Percentiles rank a stretch among this genome's conserved stretches.
These are phyloP conservation scores for Paramyrothecium sp. DNA, from an alignment of 2,329 filamentous ascomycete species.

Conservation along the genomic window DNA sequence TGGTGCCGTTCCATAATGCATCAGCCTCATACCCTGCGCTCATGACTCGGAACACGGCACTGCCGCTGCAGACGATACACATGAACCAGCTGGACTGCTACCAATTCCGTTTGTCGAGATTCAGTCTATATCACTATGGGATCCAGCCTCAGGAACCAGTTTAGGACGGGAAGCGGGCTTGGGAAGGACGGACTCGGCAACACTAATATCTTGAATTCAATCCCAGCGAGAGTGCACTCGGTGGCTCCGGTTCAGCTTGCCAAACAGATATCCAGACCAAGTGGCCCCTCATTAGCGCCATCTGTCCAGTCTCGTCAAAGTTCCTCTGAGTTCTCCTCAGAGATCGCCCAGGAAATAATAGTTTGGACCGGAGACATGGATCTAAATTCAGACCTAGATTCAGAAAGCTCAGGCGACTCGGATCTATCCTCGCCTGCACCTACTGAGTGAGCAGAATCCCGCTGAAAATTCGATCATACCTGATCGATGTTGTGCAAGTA, in stretches of 20 bases:
- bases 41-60: constrained; percentile 19
- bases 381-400: constrained; percentile 21
- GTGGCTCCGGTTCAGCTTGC: constrained; percentile 19
- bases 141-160: constrained; percentile 17
- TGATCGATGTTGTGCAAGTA: not conserved
- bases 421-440: constrained; percentile 18
- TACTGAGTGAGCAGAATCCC: constrained; percentile 21
- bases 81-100: constrained; percentile 13
- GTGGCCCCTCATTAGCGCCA: constrained; percentile 17
- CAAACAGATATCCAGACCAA: constrained; percentile 25
- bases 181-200: constrained; percentile 18
- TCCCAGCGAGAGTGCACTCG: constrained; percentile 18
- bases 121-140: constrained; percentile 21
- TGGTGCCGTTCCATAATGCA: constrained; percentile 16
- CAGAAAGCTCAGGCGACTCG: constrained; percentile 14
- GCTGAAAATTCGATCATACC: not conserved
- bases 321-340: constrained; percentile 28
- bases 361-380: constrained; percentile 44
- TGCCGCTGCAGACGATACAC: constrained; percentile 11
- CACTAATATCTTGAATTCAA: constrained; percentile 19
- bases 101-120: constrained; percentile 11
- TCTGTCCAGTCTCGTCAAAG: constrained; percentile 28
- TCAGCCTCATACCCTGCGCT: constrained; percentile 18
- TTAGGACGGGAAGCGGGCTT: constrained; percentile 16
- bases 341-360: constrained; percentile 40